Evolutionary conservation across 352 stramenopile species (phyloP).

Genomic region (Phytophthora fragariae): DNA sequence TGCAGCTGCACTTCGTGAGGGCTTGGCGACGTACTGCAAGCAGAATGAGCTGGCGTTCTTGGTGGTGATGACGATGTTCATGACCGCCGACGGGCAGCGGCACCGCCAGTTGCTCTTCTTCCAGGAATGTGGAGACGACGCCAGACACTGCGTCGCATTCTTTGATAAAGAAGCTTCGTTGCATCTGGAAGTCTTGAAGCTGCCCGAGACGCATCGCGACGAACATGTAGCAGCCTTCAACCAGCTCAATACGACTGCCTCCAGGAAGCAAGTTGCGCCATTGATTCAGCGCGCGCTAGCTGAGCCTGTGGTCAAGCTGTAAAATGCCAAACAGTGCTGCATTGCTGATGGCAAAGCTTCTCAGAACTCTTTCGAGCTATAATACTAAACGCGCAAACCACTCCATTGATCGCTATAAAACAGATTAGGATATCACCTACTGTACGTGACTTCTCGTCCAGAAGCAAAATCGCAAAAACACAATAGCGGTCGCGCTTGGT

Average conservation of each 20-base stretch:
- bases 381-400: too few relatives aligned
- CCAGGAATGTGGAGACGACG: constrained; percentile 35
- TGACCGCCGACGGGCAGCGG: constrained; percentile 46
- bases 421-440: too few relatives aligned
- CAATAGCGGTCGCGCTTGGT: too few relatives aligned
- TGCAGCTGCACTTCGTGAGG: constrained; percentile 33
- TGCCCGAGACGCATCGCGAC: constrained; percentile 45
- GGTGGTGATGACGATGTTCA: constrained; percentile 76
- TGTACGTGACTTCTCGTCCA: too few relatives aligned
- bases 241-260: constrained; percentile 70
- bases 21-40: constrained; percentile 48
- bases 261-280: constrained; percentile 82
- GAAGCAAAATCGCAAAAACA: too few relatives aligned
- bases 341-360: too few relatives aligned
- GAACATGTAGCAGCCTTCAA: constrained; percentile 49
- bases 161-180: constrained; percentile 51
- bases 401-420: too few relatives aligned
- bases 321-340: background rate
- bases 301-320: constrained; percentile 23
- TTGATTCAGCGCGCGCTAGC: constrained; percentile 62
- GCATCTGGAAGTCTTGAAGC: constrained; percentile 45
- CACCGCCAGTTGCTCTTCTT: constrained; percentile 77
- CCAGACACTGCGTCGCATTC: constrained; percentile 47
- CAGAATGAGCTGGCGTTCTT: constrained; percentile 68
- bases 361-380: too few relatives aligned